phyloP scores from a whole-genome alignment of 345 rosid genomes.

The Leavenworthia alabamica region DNA sequence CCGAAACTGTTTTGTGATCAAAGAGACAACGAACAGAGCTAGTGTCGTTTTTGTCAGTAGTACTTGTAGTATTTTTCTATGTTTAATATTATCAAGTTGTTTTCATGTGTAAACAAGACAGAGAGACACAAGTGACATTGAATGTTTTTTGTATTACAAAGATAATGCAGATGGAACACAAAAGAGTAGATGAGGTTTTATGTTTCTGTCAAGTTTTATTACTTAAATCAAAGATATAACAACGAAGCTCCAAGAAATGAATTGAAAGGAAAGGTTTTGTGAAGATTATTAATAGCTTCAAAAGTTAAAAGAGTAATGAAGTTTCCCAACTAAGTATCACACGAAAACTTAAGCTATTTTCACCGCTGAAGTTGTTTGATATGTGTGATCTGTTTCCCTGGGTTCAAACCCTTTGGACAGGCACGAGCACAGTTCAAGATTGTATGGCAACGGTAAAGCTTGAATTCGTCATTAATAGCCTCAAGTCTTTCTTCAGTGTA shows the following conservation, averaged over 20 bases:
- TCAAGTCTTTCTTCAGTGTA: conserved; percentile 79
- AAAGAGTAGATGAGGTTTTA: conserved; percentile 8
- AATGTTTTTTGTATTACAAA: not conserved
- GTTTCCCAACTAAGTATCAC: not conserved
- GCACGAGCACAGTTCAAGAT: conserved; percentile 96
- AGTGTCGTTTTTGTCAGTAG: not conserved
- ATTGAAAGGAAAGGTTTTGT: not conserved
- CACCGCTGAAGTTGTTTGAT: conserved; percentile 68
- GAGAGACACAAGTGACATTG: conserved; percentile 11
- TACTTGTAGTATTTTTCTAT: not conserved
- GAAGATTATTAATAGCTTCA: conserved; percentile 32
- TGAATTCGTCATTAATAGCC: conserved; percentile 83
- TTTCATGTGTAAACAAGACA: conserved; percentile 6
- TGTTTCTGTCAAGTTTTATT: conserved; percentile 18
- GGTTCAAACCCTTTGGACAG: conserved; percentile 97
- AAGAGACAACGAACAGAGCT: conserved; percentile 6
- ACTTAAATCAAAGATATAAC: conserved; percentile 13
- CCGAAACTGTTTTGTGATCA: conserved; percentile 6
- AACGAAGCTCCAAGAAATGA: conserved; percentile 26
- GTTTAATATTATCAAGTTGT: not conserved
- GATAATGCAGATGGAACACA: conserved; percentile 19
- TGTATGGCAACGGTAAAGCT: conserved; percentile 97
- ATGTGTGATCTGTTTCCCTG: conserved; percentile 78
- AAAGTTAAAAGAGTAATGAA: not conserved
- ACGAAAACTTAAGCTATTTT: conserved; percentile 1